A percentile compares a stretch with the other conserved stretches of the same genome.
phyloP scores from a whole-genome alignment of 352 stramenopile species.

The Phytophthora macrochlamydospora region DNA sequence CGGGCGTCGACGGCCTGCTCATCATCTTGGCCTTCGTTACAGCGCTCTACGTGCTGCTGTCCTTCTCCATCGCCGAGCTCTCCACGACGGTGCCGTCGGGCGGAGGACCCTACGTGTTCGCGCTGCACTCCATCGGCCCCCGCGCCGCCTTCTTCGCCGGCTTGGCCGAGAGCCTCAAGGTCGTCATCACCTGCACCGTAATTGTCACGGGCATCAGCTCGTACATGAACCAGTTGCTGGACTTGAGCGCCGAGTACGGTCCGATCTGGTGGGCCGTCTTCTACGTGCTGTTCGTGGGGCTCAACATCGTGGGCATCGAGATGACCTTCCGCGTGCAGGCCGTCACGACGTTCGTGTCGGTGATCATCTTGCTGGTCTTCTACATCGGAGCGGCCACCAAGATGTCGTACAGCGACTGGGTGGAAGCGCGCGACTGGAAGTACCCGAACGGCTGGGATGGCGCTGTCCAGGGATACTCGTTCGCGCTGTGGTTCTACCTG shows the following conservation, averaged over 20 bases:
- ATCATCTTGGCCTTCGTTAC: slow-evolving; percentile 64
- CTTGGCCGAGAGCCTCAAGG: slow-evolving; percentile 71
- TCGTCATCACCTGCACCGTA: slow-evolving; percentile 66
- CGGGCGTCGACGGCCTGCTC: slow-evolving; percentile 62
- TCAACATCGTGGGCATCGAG: slow-evolving; percentile 67
- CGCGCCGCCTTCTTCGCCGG: slow-evolving; percentile 66
- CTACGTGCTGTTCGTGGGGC: slow-evolving; percentile 62
- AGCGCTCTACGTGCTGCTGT: slow-evolving; percentile 66
- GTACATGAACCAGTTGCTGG: slow-evolving; percentile 67
- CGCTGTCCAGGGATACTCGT: slow-evolving; percentile 61
- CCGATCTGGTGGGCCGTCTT: slow-evolving; percentile 67
- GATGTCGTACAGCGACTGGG: slow-evolving; percentile 63
- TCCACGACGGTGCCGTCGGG: slow-evolving; percentile 58
- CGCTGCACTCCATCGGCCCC: slow-evolving; percentile 59
- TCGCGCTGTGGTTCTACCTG: slow-evolving; percentile 75
- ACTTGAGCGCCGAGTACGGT: slow-evolving; percentile 39
- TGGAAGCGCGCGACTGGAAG: slow-evolving; percentile 48
- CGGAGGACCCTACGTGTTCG: slow-evolving; percentile 70
- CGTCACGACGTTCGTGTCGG: slow-evolving; percentile 56
- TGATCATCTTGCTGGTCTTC: slow-evolving; percentile 67
- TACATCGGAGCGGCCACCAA: slow-evolving; percentile 64
- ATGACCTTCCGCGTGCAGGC: slow-evolving; percentile 73
- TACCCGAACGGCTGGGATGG: slow-evolving; percentile 55
- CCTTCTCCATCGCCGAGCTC: slow-evolving; percentile 75
- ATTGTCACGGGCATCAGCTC: slow-evolving; percentile 68